Evolutionary conservation across 2,329 filamentous ascomycete species (phyloP).

Genomic region (Ascosphaera apis): DNA sequence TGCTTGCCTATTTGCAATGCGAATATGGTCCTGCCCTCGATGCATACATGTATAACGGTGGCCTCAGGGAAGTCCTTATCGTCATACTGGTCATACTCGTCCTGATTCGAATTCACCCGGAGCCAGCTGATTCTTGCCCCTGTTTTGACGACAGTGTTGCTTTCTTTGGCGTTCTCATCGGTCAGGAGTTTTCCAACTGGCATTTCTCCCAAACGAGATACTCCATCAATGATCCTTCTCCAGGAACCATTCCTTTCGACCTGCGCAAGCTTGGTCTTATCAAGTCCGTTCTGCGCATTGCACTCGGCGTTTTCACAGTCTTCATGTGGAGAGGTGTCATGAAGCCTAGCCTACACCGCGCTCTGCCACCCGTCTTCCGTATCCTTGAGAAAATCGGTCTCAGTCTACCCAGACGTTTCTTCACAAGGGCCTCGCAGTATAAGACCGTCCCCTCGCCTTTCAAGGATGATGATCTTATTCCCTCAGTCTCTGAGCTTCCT

Average conservation of each 20-base stretch:
- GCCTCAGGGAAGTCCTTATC: conserved; percentile 39
- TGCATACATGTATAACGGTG: conserved; percentile 41
- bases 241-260: conserved; percentile 40
- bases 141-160: conserved; percentile 93
- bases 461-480: conserved; percentile 69
- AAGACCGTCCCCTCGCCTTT: conserved; percentile 53
- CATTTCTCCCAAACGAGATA: conserved; percentile 41
- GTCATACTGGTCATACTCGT: conserved; percentile 44
- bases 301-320: conserved; percentile 60
- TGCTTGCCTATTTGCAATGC: conserved; percentile 34
- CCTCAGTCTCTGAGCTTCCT: conserved; percentile 69
- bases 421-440: conserved; percentile 69
- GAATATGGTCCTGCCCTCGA: conserved; percentile 38
- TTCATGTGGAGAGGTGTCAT: conserved; percentile 77
- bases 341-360: conserved; percentile 59
- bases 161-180: conserved; percentile 76
- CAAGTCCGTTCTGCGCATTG: conserved; percentile 41
- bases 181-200: conserved; percentile 64
- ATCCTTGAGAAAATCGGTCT: conserved; percentile 59
- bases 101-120: conserved; percentile 73
- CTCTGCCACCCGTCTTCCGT: conserved; percentile 69
- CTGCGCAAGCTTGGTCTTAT: conserved; percentile 42
- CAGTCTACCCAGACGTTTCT: conserved; percentile 69
- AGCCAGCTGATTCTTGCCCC: conserved; percentile 88
- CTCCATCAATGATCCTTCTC: conserved; percentile 29